Conservation (phyloP, 768 basidiomycete genomes). For the Nidularia sp. region DNA sequence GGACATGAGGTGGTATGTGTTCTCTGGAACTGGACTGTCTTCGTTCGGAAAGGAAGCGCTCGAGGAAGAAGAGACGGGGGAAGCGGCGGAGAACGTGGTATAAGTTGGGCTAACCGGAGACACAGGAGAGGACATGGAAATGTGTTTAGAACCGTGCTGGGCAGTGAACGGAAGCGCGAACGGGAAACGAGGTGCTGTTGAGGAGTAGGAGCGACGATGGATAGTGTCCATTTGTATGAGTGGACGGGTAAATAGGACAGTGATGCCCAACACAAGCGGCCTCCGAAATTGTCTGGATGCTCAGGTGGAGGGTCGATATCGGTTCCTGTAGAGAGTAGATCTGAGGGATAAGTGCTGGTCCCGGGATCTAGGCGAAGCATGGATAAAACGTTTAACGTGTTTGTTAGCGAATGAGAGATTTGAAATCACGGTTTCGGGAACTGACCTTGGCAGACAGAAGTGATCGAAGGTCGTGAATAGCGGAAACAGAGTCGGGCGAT, state of each 20-base stretch:
- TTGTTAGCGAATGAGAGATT: not conserved
- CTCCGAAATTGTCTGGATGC: not conserved
- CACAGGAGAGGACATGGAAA: constrained; percentile 18
- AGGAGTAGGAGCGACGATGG: constrained; percentile 6
- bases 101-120: constrained; percentile 24
- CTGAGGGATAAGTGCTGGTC: not conserved
- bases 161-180: constrained; percentile 1
- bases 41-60: constrained; percentile 22
- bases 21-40: constrained; percentile 34
- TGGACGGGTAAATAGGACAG: not conserved
- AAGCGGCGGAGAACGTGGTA: constrained; percentile 29
- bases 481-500: no score
- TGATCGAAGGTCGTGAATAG: no score
- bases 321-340: not conserved
- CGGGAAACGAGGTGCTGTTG: constrained; percentile 5
- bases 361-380: not conserved
- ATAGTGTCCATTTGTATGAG: constrained; percentile 5
- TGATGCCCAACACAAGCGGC: not conserved
- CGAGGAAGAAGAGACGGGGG: constrained; percentile 36
- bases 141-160: not conserved
- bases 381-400: constrained; percentile 2
- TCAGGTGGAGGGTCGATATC: not conserved
- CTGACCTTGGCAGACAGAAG: no score
- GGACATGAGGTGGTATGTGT: constrained; percentile 22
- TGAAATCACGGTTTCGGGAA: no score